Base-by-base conservation (phyloP, 2,329 filamentous ascomycete species). In the Ophiostoma piceae region DNA sequence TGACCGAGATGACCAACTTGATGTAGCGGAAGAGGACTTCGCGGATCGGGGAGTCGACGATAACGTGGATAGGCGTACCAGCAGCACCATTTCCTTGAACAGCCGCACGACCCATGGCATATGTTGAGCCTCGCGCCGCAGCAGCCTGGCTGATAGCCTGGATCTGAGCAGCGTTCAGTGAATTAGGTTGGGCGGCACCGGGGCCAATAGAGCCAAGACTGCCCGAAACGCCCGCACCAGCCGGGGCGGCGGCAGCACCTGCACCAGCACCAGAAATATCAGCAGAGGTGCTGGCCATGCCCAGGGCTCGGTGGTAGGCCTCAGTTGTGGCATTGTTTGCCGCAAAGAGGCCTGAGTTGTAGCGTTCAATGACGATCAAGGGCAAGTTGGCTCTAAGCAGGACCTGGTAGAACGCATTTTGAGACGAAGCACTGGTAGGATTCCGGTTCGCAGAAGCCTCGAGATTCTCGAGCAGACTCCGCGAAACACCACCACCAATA, bases 371-470 rank as follows among this genome's bases (percentile, higher is more conserved):
- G 70, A 99, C 83, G 73, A 99, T 96, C 68, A 93, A 90, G 22
- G 94, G 92, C 91, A 97, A 94, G 76, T 96, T 95, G 68, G 94
- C 93, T 77, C 91, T 91, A 69, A 97, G 84, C 16, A 99, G 86
- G 65, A 94, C 90, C 77, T 94, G 90, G 78, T 99, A 99, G 79
- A 99, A 97, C 19, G 92, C 90, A 78, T 94, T 95, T 79, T 99
- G 95, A 26, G 93, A 89, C 62, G 90, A 91, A 37, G 93, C 90
- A 79, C 92, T 98, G 71, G 84, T 86, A 1, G 95, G 92, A 76
- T 97, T 96, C 79, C 92, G 91, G 80, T 98, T 99, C 51, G 95
- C 96, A 32, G 91, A 90, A 78, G 94, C 90, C 80, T 99, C 95
- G 74, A 94, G 86, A 74, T 92, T 91, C 43, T 93, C 92, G 43